phyloP scores from a whole-genome alignment of 2,329 filamentous ascomycete genomes.

The Botrytis galanthina region DNA sequence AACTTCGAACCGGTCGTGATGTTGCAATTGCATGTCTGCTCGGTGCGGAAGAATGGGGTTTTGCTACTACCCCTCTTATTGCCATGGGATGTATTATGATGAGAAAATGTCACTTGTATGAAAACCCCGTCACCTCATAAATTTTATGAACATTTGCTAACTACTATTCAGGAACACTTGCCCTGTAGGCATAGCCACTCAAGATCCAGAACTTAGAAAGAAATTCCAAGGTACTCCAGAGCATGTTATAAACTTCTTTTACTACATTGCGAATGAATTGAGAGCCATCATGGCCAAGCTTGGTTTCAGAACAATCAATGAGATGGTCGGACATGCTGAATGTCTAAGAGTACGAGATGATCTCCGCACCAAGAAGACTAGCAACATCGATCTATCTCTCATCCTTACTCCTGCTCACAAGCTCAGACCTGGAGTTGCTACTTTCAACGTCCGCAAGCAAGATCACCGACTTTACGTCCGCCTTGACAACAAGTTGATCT shows the following conservation, averaged over 20 bases:
- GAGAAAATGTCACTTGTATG: conserved; percentile 63
- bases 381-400: conserved; percentile 88
- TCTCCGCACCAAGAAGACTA: conserved; percentile 80
- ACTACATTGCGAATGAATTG: conserved; percentile 94
- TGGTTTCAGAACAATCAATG: conserved; percentile 91
- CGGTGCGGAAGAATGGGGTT: conserved; percentile 97
- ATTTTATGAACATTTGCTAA: conserved; percentile 12
- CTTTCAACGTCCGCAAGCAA: conserved; percentile 97
- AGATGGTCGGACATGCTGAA: conserved; percentile 95
- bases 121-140: no score
- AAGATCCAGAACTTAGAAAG: conserved; percentile 89
- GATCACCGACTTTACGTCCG: conserved; percentile 91
- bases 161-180: conserved; percentile 59
- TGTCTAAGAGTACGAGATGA: conserved; percentile 84
- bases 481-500: conserved; percentile 95
- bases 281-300: conserved; percentile 96
- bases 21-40: conserved; percentile 92
- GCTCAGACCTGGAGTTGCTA: conserved; percentile 88
- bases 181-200: conserved; percentile 75
- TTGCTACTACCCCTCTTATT: conserved; percentile 90
- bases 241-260: conserved; percentile 94
- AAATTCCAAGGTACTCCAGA: conserved; percentile 93
- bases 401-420: conserved; percentile 96
- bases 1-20: conserved; percentile 88
- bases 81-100: conserved; percentile 98